Percentiles rank a stretch among this genome's conserved stretches.
phyloP scores from a whole-genome alignment of 106 monocot species.

The Iris macrosiphon region DNA sequence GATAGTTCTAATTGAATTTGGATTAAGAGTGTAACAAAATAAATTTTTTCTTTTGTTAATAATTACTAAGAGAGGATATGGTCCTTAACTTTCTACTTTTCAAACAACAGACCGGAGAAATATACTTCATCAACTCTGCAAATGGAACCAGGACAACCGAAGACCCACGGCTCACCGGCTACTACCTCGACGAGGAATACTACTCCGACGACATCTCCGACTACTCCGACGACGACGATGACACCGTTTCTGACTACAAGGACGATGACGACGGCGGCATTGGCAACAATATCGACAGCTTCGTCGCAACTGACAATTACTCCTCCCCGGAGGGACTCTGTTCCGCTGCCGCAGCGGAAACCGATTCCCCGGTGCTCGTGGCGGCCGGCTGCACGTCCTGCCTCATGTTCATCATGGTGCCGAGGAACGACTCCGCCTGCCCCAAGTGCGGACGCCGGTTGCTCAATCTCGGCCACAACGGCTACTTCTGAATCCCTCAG shows the following conservation, averaged over 20 bases:
- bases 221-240: constrained; percentile 6
- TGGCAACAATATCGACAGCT: constrained; percentile 1
- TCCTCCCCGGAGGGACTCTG: constrained; percentile 3
- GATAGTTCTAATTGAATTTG: no score
- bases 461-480: constrained; percentile 45
- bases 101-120: constrained; percentile 51
- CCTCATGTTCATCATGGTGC: constrained; percentile 85
- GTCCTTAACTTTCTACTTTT: neutral
- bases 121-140: constrained; percentile 72
- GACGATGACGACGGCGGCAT: constrained; percentile 6
- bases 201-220: constrained; percentile 1
- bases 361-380: constrained; percentile 32
- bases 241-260: constrained; percentile 1
- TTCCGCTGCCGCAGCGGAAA: neutral
- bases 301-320: constrained; percentile 20
- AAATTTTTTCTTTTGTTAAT: no score
- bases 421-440: constrained; percentile 42
- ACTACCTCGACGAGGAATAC: neutral
- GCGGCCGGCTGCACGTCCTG: constrained; percentile 74
- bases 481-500: constrained; percentile 9
- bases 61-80: no score
- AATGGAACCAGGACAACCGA: constrained; percentile 43
- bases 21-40: no score
- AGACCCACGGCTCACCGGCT: constrained; percentile 38
- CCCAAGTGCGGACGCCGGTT: constrained; percentile 64